Evolutionary conservation across 2,329 filamentous ascomycete species (phyloP).

Genomic region (Neonectria faginata): DNA sequence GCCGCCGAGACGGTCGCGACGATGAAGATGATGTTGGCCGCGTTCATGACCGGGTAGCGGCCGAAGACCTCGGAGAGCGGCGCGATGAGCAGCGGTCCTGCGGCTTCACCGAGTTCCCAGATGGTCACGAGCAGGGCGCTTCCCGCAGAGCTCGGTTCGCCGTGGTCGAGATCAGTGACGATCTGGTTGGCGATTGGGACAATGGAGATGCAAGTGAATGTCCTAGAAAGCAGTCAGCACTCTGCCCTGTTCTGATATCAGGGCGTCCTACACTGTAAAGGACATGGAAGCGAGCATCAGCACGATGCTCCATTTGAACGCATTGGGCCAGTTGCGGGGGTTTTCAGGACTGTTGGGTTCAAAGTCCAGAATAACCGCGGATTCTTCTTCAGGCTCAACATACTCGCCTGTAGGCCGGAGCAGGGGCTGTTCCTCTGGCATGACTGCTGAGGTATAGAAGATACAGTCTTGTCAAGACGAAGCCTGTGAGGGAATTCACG

Average conservation of each 20-base stretch:
- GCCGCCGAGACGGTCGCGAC: constrained; percentile 60
- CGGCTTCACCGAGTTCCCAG: constrained; percentile 75
- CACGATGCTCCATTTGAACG: constrained; percentile 67
- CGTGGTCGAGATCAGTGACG: constrained; percentile 58
- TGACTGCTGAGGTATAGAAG: not conserved
- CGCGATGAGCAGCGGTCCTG: constrained; percentile 70
- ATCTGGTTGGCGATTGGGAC: constrained; percentile 66
- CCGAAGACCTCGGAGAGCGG: constrained; percentile 72
- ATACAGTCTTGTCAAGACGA: not conserved
- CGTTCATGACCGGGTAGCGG: constrained; percentile 66
- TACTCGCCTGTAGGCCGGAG: constrained; percentile 2
- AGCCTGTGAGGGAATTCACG: not conserved
- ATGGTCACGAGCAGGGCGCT: constrained; percentile 75
- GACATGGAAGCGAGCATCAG: constrained; percentile 64
- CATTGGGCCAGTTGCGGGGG: constrained; percentile 63
- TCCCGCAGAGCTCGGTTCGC: constrained; percentile 57
- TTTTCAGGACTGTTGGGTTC: constrained; percentile 48
- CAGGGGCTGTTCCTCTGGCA: constrained; percentile 14
- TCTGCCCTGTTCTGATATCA: not conserved
- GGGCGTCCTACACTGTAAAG: constrained; percentile 63
- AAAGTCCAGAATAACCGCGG: constrained; percentile 11
- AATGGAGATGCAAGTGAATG: constrained; percentile 68
- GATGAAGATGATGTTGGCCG: constrained; percentile 64
- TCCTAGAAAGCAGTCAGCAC: constrained; percentile 50
- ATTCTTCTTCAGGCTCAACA: not conserved